Base-by-base conservation (phyloP, 2,329 filamentous ascomycete genomes). In the Rugonectria rugulosa region DNA sequence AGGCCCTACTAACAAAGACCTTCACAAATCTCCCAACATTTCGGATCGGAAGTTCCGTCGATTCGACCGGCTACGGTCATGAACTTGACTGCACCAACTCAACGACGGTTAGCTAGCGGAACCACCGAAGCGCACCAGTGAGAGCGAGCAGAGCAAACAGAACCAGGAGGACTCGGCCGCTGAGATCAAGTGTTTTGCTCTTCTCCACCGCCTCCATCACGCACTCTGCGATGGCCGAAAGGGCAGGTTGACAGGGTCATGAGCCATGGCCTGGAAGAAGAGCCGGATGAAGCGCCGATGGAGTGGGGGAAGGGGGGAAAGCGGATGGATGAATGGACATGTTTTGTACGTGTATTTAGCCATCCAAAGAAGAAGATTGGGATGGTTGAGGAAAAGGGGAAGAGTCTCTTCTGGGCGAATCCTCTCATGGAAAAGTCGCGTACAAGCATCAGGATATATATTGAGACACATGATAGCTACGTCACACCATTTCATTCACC, bases 281-380 rank as follows among this genome's bases (percentile, higher is more conserved):
- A 37, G 59, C 55, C 37, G 59, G 53, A 43, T 47, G 53, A 42
- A 26, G 32, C 55, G 56, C 63, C 64, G 64, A 65, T 66, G 66
- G 64, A n/a, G 64, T 66, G 64, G 64, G 55, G 64, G 62, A 63
- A 63, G 66, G 19, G 17, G n/a, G 9, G 5, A n/a, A n/a, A n/a
- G n/a, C n/a, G n/a, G n/a, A n/a, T n/a, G n/a, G n/a, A n/a, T n/a
- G n/a, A n/a, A n/a, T n/a, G n/a, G n/a, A n/a, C 57, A 36, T 40
- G 50, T 32, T 19, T 20, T 17, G 26, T 34, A 24, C 40, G n/a
- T n/a, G n/a, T 50, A 50, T 55, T 55, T 55, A 55, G 52, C 52
- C 61, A 62, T 57, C 53, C 51, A 45, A 49, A 36, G 27, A 40
- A 49, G 24, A 27, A 11, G 24, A 27, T 27, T 7, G 6, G 24